Percentiles rank a stretch among this genome's conserved stretches.
phyloP scores from a whole-genome alignment of 2,329 filamentous ascomycete genomes.

The Cytospora piceae region DNA sequence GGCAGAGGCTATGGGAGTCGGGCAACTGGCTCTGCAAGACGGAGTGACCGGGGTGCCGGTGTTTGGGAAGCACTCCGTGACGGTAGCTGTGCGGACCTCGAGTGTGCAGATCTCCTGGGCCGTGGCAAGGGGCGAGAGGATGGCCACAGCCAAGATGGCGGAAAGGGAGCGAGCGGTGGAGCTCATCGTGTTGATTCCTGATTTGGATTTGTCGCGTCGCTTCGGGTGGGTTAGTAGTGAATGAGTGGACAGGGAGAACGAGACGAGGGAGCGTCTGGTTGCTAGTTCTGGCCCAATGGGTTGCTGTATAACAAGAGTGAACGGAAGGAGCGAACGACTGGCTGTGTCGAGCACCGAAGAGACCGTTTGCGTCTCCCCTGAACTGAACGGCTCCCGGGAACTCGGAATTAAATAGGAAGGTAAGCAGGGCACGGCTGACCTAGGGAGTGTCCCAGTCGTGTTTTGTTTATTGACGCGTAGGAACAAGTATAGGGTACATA shows the following conservation, averaged over 20 bases:
- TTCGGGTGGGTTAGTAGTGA: constrained; percentile 2
- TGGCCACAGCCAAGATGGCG: constrained; percentile 15
- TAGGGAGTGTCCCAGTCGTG: constrained; percentile 3
- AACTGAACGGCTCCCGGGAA: constrained; percentile 8
- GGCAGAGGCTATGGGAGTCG: constrained; percentile 17
- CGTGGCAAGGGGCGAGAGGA: constrained; percentile 8
- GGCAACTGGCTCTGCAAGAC: constrained; percentile 17
- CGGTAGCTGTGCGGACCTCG: constrained; percentile 20
- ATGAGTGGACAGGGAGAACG: constrained; percentile 21
- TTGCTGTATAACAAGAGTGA: constrained; percentile 19
- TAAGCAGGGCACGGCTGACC: constrained; percentile 5
- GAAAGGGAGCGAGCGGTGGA: constrained; percentile 8
- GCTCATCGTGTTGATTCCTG: constrained; percentile 7
- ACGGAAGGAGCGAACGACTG: constrained; percentile 4
- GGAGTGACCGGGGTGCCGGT: constrained; percentile 12
- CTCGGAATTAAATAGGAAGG: constrained; percentile 24
- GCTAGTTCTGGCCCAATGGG: constrained; percentile 12
- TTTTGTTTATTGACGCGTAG: constrained; percentile 18
- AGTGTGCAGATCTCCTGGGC: constrained; percentile 11
- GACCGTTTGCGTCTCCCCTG: constrained; percentile 11
- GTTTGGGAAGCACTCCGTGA: constrained; percentile 22
- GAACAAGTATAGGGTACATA: constrained; percentile 13
- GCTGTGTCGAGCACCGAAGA: constrained; percentile 10
- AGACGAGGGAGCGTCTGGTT: constrained; percentile 6
- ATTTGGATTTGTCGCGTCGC: background rate